A percentile compares a stretch with the other conserved stretches of the same genome.
Evolutionary conservation across 2,329 filamentous ascomycete species (phyloP).

Genomic region (Penicillium sumatraense): DNA sequence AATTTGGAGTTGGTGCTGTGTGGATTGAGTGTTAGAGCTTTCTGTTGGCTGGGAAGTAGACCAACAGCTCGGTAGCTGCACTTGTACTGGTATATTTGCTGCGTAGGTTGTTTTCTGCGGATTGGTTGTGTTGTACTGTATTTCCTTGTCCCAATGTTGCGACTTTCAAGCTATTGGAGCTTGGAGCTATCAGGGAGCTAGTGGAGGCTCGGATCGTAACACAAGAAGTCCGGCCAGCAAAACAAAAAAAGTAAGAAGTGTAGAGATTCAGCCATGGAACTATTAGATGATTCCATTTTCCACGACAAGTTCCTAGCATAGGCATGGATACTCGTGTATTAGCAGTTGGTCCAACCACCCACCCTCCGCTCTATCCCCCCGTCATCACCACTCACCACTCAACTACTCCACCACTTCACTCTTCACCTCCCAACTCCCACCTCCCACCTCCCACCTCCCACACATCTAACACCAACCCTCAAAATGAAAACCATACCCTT

Average conservation of each 20-base stretch:
- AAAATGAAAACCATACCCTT: conserved; percentile 54
- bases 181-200: neutral
- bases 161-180: neutral
- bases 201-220: neutral
- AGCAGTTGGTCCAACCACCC: neutral
- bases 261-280: neutral
- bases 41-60: too few relatives aligned
- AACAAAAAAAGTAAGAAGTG: neutral
- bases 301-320: too few relatives aligned
- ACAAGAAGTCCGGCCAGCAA: neutral
- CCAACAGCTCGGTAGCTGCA: neutral
- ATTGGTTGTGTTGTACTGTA: too few relatives aligned
- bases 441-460: neutral
- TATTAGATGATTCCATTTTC: too few relatives aligned
- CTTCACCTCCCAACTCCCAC: neutral
- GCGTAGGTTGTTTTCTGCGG: neutral
- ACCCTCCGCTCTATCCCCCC: neutral
- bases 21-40: too few relatives aligned
- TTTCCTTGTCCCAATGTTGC: too few relatives aligned
- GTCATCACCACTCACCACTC: too few relatives aligned
- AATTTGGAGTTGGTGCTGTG: too few relatives aligned
- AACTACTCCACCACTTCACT: neutral
- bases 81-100: neutral
- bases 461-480: neutral
- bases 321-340: neutral